These are phyloP conservation scores for Plantago coronopus DNA, from an alignment of 305 asterid species.

Conservation along the genomic window DNA sequence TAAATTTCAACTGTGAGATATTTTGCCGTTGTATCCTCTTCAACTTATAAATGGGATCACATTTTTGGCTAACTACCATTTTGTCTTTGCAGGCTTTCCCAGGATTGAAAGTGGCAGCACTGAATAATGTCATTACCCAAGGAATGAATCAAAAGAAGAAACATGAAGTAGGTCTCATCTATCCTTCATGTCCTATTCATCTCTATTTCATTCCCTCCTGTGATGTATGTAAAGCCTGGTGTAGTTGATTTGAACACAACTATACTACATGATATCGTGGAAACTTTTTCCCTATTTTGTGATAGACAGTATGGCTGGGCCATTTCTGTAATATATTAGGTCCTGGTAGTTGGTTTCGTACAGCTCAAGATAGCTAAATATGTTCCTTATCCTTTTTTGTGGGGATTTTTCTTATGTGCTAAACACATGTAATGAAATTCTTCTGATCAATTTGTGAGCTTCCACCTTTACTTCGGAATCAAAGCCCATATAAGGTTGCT, in stretches of 20 bases:
- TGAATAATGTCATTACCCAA: conserved; percentile 68
- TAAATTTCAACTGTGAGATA: too few species aligned
- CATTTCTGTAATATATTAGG: conserved; percentile 11
- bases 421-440: too few species aligned
- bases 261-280: conserved; percentile 6
- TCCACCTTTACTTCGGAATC: conserved; percentile 15
- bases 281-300: conserved; percentile 10
- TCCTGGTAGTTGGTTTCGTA: background rate
- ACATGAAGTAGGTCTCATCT: conserved; percentile 64
- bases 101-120: conserved; percentile 41
- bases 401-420: background rate
- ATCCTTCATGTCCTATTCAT: conserved; percentile 6
- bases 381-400: conserved; percentile 7
- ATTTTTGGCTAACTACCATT: conserved; percentile 13
- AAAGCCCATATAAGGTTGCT: conserved; percentile 19
- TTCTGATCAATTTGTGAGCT: background rate
- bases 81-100: conserved; percentile 58
- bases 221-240: conserved; percentile 10
- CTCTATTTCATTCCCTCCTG: conserved; percentile 11
- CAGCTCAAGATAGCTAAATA: conserved; percentile 10
- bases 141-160: conserved; percentile 94
- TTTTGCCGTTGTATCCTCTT: background rate
- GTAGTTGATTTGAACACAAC: conserved; percentile 11
- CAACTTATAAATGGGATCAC: conserved; percentile 11
- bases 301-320: background rate